Evolutionary conservation across 805 yeast species (phyloP).

Genomic region (Saccharomycopsis sp.): DNA sequence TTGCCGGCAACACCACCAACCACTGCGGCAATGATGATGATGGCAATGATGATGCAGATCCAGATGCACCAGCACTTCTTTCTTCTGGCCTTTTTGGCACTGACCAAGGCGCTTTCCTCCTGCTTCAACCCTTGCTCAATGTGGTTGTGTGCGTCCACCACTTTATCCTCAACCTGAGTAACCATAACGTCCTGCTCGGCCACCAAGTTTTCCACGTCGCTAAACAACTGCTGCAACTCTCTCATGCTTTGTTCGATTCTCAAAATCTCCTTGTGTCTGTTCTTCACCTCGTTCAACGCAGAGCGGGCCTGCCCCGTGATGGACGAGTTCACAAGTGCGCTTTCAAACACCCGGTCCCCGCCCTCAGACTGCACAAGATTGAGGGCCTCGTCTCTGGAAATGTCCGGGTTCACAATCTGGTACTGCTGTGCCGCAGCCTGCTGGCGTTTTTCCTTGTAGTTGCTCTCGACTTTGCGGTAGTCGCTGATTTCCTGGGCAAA

Average conservation of each 20-base stretch:
- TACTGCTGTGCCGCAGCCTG: conserved; percentile 89
- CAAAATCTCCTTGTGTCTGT: conserved; percentile 89
- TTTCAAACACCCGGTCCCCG: conserved; percentile 88
- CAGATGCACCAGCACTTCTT: conserved; percentile 82
- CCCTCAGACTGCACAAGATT: conserved; percentile 78
- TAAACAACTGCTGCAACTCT: conserved; percentile 88
- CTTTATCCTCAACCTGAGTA: conserved; percentile 73
- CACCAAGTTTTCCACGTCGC: conserved; percentile 93
- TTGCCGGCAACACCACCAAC: conserved; percentile 33
- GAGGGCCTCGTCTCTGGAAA: conserved; percentile 72
- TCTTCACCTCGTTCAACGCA: conserved; percentile 90
- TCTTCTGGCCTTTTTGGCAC: conserved; percentile 83
- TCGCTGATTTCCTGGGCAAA: conserved; percentile 82
- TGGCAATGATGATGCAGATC: conserved; percentile 49
- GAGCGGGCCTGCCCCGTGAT: conserved; percentile 93
- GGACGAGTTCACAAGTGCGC: conserved; percentile 78
- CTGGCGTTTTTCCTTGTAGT: conserved; percentile 74
- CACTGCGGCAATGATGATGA: conserved; percentile 58
- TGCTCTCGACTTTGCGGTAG: conserved; percentile 78
- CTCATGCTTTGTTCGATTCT: conserved; percentile 93
- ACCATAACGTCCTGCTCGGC: conserved; percentile 90
- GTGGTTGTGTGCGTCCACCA: conserved; percentile 76
- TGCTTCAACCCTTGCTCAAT: conserved; percentile 92
- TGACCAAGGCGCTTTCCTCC: conserved; percentile 78
- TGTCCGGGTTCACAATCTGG: conserved; percentile 79